Evolutionary conservation across 1,139 yeast genomes (phyloP), one percentile per base, ranked within the genome.

Genomic region (Yamadazyma atlantica): DNA sequence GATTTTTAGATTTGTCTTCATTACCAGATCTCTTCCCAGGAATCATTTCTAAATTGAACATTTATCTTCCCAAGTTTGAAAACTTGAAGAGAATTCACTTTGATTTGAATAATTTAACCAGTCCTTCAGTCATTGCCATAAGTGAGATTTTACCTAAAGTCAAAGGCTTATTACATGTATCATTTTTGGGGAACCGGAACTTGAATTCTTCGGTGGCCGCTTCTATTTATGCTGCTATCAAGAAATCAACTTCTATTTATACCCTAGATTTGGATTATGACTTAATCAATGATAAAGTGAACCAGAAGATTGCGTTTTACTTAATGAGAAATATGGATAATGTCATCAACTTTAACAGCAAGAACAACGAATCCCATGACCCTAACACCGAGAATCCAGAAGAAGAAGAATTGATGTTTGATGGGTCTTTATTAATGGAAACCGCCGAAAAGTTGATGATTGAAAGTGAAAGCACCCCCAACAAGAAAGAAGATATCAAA

Each of bases 321-420:
- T 69, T 90, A 52, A 82, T 89, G 83, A 76, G 85, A 53, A 89
- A 89, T 55, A 82, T 89, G 85, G 90, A 87, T 52, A 66, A 61
- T 34, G 35, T 46, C 3, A 40, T 49, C 17, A 39, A 45, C 18
- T 32, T 38, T 18, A 38, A 34, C 17, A 25, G 16, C n/a, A 23
- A 36, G 12, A 21, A 16, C n/a, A 11, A 9, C 5, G 38, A n/a
- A n/a, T n/a, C n/a, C n/a, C n/a, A n/a, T n/a, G n/a, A n/a, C n/a
- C n/a, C n/a, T n/a, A n/a, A n/a, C n/a, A n/a, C n/a, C n/a, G 42
- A 39, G 15, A 61, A 59, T 25, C 39, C 42, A 15, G 62, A 60
- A 22, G 66, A 66, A 40, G 75, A 69, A 39, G 75, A 69, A 39
- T 55, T 71, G 32, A 69, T 71, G 68, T 71, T 68, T 46, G 77